Base-by-base conservation (phyloP, 2,329 filamentous ascomycete species). In the Sclerotinia sclerotiorum region DNA sequence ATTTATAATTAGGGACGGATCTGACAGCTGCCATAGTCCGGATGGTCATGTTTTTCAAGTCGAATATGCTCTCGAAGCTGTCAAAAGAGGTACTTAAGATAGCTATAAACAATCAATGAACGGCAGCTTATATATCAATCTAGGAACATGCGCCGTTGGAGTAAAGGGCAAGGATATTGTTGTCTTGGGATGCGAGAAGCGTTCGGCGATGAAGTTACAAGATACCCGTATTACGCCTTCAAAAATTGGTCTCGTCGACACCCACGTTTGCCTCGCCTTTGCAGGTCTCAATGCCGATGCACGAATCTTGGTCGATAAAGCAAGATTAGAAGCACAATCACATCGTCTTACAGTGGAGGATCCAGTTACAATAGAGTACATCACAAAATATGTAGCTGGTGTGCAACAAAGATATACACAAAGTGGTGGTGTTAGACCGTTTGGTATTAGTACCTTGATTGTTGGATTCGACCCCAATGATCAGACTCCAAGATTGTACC, bases 41-140 rank as follows among this genome's bases (percentile, higher is more conserved):
- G 95, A 99, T 83, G 95, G 95, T 82, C 95, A 99, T 84, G 95
- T 99, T 77, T 99, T 99, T 84, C 95, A 99, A 83, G 95, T 99
- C 78, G 95, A 99, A 86, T 99, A 99, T 87, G 95, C 95, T 68
- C 91, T 97, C 75, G 95, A 99, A 84, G 95, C 95, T 74, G 95
- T 99, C 75, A 99, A 99, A 86, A 85, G 95, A 93, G 95, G 94
- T 95, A 83, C 70, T 79, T 62, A 3, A 55, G 19, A 63, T 19
- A 62, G 27, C 44, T 63, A 46, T 39, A 52, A 51, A n/a, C 27
- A 44, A 54, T 13, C 39, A 44, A 15, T n/a, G 35, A n/a, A 62
- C 56, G 35, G 54, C 27, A 73, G 69, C 74, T 76, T 72, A 76
- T 67, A 58, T 24, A 56, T 35, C 35, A 19, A 21, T 52, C 56